Conservation (phyloP, 2,329 filamentous ascomycete genomes). For the Exophiala dermatitidis region DNA sequence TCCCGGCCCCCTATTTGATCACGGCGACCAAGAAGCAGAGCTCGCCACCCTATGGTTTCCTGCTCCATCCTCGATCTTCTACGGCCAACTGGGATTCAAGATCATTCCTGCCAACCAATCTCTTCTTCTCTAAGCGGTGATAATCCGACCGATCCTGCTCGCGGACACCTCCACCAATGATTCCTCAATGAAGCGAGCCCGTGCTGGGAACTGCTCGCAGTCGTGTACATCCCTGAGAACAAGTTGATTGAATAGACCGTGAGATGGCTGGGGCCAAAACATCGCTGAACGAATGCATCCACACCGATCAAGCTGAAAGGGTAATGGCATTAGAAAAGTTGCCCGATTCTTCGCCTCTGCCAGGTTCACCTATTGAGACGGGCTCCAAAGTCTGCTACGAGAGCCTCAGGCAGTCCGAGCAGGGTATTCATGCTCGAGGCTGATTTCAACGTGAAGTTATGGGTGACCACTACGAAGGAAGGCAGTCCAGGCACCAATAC, state of each 20-base stretch:
- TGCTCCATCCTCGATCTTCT: slow-evolving; percentile 1
- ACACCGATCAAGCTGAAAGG: neutral
- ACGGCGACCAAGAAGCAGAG: slow-evolving; percentile 1
- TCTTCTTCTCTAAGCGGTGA: slow-evolving; percentile 1
- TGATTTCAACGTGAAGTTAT: neutral
- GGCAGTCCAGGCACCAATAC: neutral
- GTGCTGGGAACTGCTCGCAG: slow-evolving; percentile 16
- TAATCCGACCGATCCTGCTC: slow-evolving; percentile 9
- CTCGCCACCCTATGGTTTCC: slow-evolving; percentile 10
- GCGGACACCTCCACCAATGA: slow-evolving; percentile 5
- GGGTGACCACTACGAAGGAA: neutral
- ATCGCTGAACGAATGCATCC: neutral
- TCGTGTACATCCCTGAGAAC: neutral
- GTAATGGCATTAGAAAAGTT: neutral
- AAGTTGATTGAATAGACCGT: neutral
- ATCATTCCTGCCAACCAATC: slow-evolving; percentile 10
- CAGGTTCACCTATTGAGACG: neutral
- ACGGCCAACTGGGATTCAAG: slow-evolving; percentile 9
- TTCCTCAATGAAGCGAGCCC: neutral
- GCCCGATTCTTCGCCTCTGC: neutral
- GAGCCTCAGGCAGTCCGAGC: too few species aligned
- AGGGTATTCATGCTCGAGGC: neutral
- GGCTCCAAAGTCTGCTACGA: neutral
- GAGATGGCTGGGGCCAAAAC: neutral
- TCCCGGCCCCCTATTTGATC: neutral